A percentile compares a stretch with the other conserved stretches of the same genome.
Conservation (phyloP, 1,139 yeast species). For the Nematodospora anomalae region DNA sequence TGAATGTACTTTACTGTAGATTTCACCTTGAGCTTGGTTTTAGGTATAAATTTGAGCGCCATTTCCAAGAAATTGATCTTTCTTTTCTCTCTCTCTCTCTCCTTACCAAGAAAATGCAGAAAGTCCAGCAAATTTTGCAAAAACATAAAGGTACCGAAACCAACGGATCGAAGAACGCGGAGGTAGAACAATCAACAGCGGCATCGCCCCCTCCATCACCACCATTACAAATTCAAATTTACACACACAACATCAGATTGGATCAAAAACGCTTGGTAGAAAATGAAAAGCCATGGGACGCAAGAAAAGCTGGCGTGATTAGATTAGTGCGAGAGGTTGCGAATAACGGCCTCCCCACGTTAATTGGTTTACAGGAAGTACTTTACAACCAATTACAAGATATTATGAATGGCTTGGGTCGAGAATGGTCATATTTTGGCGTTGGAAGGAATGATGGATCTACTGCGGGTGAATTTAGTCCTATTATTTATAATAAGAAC, state of each 20-base stretch:
- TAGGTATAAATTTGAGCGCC: no score
- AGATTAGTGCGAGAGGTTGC: constrained; percentile 23
- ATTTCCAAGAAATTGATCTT: no score
- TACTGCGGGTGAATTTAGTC: constrained; percentile 43
- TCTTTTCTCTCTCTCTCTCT: no score
- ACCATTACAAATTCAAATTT: constrained; percentile 17
- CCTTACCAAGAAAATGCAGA: not conserved
- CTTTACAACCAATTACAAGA: constrained; percentile 31
- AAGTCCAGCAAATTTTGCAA: no score
- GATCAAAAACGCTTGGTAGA: constrained; percentile 21
- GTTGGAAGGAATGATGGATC: constrained; percentile 50
- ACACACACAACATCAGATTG: constrained; percentile 29
- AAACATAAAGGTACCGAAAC: constrained; percentile 2
- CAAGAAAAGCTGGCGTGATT: constrained; percentile 19
- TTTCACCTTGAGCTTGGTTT: no score
- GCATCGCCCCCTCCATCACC: no score
- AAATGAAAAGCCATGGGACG: constrained; percentile 29
- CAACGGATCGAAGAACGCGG: not conserved
- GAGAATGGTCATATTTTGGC: constrained; percentile 40
- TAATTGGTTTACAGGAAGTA: constrained; percentile 33
- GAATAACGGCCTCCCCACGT: constrained; percentile 13
- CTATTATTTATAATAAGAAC: constrained; percentile 36
- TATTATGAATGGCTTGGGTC: constrained; percentile 22
- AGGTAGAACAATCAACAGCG: constrained; percentile 2
- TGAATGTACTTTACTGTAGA: no score